Conservation (phyloP, 345 rosid genomes). For the Linum trigynum region DNA sequence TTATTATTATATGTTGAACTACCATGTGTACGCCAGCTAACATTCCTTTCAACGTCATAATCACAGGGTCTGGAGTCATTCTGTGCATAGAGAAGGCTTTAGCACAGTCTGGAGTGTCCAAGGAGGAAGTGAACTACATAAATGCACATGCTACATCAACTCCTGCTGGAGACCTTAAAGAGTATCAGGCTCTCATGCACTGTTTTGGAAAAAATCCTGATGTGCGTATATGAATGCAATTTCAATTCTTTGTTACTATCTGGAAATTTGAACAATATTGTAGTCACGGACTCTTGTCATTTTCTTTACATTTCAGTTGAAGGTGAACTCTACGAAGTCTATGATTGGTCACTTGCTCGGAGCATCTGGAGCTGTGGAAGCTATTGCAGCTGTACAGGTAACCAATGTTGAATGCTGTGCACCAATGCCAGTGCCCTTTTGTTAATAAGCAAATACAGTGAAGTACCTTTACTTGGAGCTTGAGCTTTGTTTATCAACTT, state of each 20-base stretch:
- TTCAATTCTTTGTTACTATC: neutral
- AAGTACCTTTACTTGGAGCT: neutral
- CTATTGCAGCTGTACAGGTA: constrained; percentile 83
- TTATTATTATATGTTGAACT: neutral
- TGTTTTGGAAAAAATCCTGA: constrained; percentile 76
- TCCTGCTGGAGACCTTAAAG: constrained; percentile 78
- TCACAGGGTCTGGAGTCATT: constrained; percentile 63
- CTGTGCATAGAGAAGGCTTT: constrained; percentile 87
- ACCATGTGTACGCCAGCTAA: neutral
- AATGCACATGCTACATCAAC: constrained; percentile 98
- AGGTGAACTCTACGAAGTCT: constrained; percentile 82
- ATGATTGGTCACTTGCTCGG: constrained; percentile 94
- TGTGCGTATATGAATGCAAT: constrained; percentile 27
- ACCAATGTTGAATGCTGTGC: neutral
- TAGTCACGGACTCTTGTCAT: neutral
- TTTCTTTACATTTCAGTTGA: constrained; percentile 34
- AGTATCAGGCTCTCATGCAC: constrained; percentile 61
- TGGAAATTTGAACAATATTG: no score
- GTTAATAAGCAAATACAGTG: no score
- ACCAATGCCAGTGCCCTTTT: no score
- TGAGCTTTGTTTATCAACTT: neutral
- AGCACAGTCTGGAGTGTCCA: constrained; percentile 57
- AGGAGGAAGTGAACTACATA: constrained; percentile 66
- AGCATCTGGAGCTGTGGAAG: constrained; percentile 94
- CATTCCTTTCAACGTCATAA: constrained; percentile 1